These are phyloP conservation scores for Scenedesmus sp. DNA, from an alignment of 163 green algal genomes.

Conservation along the genomic window DNA sequence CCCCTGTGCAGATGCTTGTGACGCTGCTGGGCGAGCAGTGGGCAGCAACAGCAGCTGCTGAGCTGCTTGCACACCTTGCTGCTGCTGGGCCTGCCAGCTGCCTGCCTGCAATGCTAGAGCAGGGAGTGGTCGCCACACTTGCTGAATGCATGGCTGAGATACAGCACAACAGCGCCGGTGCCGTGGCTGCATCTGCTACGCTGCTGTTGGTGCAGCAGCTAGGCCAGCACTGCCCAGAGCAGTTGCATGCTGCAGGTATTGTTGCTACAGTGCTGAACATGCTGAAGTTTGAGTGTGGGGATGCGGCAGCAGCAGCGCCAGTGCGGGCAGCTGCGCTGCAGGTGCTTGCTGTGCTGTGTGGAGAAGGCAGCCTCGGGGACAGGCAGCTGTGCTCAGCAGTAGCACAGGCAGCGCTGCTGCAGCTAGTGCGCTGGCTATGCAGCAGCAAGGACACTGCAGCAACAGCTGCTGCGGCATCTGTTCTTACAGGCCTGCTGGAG, in stretches of 20 bases:
- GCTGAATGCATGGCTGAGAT: constrained; percentile 36
- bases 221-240: background rate
- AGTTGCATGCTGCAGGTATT: constrained; percentile 25
- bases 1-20: constrained; percentile 34
- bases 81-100: constrained; percentile 12
- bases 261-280: constrained; percentile 18
- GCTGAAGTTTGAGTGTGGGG: constrained; percentile 19
- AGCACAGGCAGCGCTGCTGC: constrained; percentile 17
- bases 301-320: background rate
- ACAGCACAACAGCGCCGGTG: constrained; percentile 10
- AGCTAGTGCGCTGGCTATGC: constrained; percentile 20
- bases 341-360: background rate
- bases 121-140: constrained; percentile 10
- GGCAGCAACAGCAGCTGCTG: constrained; percentile 37
- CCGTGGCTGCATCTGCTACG: constrained; percentile 6
- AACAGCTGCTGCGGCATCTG: background rate
- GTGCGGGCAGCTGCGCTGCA: constrained; percentile 4
- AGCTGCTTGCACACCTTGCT: constrained; percentile 23
- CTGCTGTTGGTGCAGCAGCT: constrained; percentile 36
- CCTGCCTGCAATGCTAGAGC: constrained; percentile 26
- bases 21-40: constrained; percentile 43
- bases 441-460: background rate
- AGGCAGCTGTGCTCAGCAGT: constrained; percentile 24
- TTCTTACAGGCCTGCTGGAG: constrained; percentile 17
- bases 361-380: background rate